Evolutionary conservation across 192 early-diverging fungal genomes (phyloP), one percentile per base, ranked within the genome.

Genomic region (Chytriomyces sp.): DNA sequence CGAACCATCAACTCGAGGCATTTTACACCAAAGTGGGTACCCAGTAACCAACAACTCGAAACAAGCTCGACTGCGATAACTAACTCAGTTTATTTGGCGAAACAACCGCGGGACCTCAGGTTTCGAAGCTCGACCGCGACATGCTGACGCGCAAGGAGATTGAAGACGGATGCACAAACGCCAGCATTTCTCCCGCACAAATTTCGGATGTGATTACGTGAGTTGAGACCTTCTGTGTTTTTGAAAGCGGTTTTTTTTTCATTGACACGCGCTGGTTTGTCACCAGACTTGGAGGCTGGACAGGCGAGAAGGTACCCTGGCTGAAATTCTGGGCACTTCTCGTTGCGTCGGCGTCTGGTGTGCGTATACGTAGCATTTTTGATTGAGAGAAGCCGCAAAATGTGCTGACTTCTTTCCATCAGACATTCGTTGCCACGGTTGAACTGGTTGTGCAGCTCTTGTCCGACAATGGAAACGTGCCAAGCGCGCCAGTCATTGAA

Each of bases 241-340:
- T 20, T 64, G 44, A 45, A 44, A 20, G 7, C 66, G 7, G 20
- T 65, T 66, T 66, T 18, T 16, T 43, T 74, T 24, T 10, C 9
- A 61, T 77, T 8, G 45, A 20, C 18, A 45, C 45, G 10, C 46
- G 20, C 53, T 50, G 53, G n/a, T n/a, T 57, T 43, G 23, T 35
- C 16, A n/a, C 4, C 68, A 86, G 85, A 11, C n/a, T 85, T 28
- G 86, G 86, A 59, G 73, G 67, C 3, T 87, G 86, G 86, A 67
- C 23, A 6, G 71, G 69, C 20, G 83, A 85, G 23, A 71, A 67
- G 11, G 72, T 83, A 28, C 81, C 83, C 20, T 87, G 86, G 86
- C 23, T 85, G 10, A 78, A 81, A 44, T 85, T 86, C 68, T 87
- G 86, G 86, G 68, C 84, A 3, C 59, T 87, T 11, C 72, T 83